Evolutionary conservation across 1,284 basidiomycete species (phyloP), one percentile per base, ranked within the genome.

Genomic region (Grifola frondosa): DNA sequence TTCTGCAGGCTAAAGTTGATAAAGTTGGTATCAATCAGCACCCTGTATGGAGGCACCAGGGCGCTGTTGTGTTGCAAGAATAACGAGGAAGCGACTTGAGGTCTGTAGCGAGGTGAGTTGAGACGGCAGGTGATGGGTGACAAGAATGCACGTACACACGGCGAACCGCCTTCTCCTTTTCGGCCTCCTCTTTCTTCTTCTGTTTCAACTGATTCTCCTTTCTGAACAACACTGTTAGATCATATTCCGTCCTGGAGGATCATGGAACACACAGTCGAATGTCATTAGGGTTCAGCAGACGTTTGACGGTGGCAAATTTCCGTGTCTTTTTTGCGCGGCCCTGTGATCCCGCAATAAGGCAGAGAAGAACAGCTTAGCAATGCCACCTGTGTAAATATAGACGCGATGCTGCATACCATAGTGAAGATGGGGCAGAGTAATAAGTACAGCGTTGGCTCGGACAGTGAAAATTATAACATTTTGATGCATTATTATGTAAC

Each of bases 1-100:
- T 99, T 99, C 71, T 99, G 96, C 37, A 99, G 76, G 53, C 88
- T 92, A 65, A 99, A 96, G 65, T 99, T 99, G 77, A 99, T 98
- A 62, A 99, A 99, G 67, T 99, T 99, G 61, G 97, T 99, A 69
- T 99, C 97, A 45, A 99, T 93, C 31, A 99, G 80, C 9, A 99
- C 91, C 20, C 96, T 84, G 64, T 99, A 99, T 1, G 97, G 97
- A 0, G 97, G 97, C 0, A 92, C 95, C 23, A 99, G 86, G 10
- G 95, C 89, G 13, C 90, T 88, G 65, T 99, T 99, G 66, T 99
- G 97, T 17, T 90, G 84, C 46, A 99, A 78, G 76, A 99, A 99
- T 56, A 99, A 78, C 9, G 91, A 93, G 9, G 92, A 92, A 5
- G 92, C 87, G 15, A 90, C 77, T 56, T 87, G 86, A 6, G 88